These are phyloP conservation scores for Aspergillus carlsbadensis DNA, from an alignment of 495 filamentous ascomycete genomes.

Conservation along the genomic window DNA sequence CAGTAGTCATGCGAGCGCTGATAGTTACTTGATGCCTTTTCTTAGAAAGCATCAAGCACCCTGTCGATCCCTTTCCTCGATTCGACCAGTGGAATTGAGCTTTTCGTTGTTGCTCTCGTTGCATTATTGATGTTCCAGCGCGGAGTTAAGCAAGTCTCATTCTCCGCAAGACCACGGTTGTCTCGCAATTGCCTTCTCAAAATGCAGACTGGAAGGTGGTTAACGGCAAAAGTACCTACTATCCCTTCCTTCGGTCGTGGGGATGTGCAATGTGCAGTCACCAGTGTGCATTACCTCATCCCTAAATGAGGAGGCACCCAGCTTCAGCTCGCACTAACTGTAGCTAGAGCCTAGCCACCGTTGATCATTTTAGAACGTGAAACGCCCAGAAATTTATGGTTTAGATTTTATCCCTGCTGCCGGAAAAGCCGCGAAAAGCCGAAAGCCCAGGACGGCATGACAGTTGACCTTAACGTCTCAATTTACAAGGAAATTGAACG, in stretches of 20 bases:
- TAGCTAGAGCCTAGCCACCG: neutral
- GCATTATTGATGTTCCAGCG: neutral
- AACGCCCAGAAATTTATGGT: neutral
- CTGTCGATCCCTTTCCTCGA: neutral
- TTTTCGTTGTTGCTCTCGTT: neutral
- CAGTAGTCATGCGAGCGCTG: neutral
- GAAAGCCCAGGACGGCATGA: no score
- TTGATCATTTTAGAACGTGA: neutral
- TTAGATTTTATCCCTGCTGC: slow-evolving; percentile 3
- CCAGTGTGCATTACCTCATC: neutral
- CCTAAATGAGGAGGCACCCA: neutral
- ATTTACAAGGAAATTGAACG: no score
- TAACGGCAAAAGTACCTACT: neutral
- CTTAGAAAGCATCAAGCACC: neutral
- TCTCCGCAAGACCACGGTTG: no score
- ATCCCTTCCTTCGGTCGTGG: neutral
- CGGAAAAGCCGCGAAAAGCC: slow-evolving; percentile 4
- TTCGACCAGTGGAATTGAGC: neutral
- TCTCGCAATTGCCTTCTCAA: no score
- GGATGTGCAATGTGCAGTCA: neutral
- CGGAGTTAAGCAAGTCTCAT: no score
- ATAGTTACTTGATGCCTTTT: neutral
- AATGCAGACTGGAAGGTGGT: neutral
- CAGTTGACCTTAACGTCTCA: no score
- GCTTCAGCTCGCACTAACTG: neutral